A percentile compares a stretch with the other conserved stretches of the same genome.
Evolutionary conservation across 257 asterid species (phyloP).

Genomic region (Gentiana macrophylla): DNA sequence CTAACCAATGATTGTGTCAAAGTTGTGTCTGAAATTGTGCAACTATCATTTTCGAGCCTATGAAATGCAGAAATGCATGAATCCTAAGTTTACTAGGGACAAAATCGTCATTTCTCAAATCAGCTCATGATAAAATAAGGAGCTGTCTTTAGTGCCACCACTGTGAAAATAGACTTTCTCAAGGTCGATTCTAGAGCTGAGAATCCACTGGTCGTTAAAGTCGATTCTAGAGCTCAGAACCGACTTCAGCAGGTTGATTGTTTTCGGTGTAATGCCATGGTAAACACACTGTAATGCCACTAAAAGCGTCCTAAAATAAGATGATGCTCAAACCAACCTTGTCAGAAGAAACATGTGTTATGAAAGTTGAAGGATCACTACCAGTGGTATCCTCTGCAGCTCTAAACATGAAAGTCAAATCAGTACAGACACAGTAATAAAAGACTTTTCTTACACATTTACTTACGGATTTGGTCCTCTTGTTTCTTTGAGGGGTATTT

Average conservation of each 20-base stretch:
- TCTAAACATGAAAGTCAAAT: too few relatives aligned
- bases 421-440: too few relatives aligned
- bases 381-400: slow-evolving; percentile 2
- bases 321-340: slow-evolving; percentile 30
- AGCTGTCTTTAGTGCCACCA: background rate
- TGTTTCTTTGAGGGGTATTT: too few relatives aligned
- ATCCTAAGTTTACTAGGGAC: background rate
- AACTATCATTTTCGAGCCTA: too few relatives aligned
- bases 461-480: too few relatives aligned
- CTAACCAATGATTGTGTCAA: too few relatives aligned
- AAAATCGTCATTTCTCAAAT: background rate
- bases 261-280: background rate
- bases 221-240: background rate
- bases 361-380: slow-evolving; percentile 19
- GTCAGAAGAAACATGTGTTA: slow-evolving; percentile 30
- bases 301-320: background rate
- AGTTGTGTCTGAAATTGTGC: too few relatives aligned
- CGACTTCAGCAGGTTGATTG: background rate
- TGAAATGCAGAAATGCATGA: too few relatives aligned
- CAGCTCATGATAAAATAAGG: background rate
- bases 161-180: too few relatives aligned
- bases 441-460: too few relatives aligned
- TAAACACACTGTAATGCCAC: background rate
- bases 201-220: background rate
- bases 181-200: background rate